Evolutionary conservation across 495 filamentous ascomycete genomes (phyloP).

Genomic region (Aspergillus biplanus): DNA sequence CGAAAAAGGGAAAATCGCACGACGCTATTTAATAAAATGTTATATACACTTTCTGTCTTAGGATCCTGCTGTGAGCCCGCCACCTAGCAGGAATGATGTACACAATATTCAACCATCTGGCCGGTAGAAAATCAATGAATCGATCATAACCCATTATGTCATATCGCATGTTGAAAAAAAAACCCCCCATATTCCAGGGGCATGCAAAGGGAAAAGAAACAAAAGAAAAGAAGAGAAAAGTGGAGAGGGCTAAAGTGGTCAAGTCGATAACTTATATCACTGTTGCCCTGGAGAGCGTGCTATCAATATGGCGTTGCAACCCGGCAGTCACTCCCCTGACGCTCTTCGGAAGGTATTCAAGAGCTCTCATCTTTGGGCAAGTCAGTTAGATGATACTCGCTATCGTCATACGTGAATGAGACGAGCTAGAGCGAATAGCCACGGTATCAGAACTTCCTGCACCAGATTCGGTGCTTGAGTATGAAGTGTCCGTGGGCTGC

Average conservation of each 20-base stretch:
- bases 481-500: slow-evolving; percentile 32
- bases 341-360: not conserved
- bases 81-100: not conserved
- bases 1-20: not conserved
- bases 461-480: slow-evolving; percentile 39
- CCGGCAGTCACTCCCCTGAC: not conserved
- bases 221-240: not conserved
- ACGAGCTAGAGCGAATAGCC: slow-evolving; percentile 39
- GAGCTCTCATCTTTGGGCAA: not conserved
- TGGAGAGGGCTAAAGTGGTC: not conserved
- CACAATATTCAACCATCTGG: not conserved
- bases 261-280: not conserved
- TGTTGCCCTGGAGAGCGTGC: not conserved
- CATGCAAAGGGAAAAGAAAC: not conserved
- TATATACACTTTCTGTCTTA: not conserved
- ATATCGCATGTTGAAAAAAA: slow-evolving; percentile 22
- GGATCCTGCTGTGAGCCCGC: not conserved
- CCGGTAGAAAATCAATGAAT: slow-evolving; percentile 8
- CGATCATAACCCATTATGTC: slow-evolving; percentile 28
- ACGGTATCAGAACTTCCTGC: slow-evolving; percentile 43
- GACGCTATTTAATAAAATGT: not conserved
- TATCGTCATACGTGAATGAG: slow-evolving; percentile 71
- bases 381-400: slow-evolving; percentile 68
- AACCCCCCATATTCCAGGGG: not conserved
- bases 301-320: not conserved